Percentiles rank a stretch among this genome's conserved stretches.
These are phyloP conservation scores for Solanum chacoense DNA, from an alignment of 305 asterid species.

Conservation along the genomic window DNA sequence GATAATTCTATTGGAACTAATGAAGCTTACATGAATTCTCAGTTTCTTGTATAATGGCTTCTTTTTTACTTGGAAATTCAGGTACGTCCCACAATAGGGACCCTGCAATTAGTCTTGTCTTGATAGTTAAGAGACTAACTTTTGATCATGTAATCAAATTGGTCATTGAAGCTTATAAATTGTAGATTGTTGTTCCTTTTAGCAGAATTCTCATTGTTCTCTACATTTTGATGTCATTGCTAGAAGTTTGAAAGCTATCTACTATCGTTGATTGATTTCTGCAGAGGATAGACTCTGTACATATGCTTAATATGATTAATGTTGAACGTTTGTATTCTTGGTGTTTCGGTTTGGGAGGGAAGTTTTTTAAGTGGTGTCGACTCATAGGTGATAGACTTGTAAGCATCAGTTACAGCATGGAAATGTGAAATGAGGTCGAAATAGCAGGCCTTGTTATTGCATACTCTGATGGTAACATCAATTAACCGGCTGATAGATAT, in stretches of 20 bases:
- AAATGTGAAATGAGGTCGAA: background rate
- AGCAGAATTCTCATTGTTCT: background rate
- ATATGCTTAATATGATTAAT: background rate
- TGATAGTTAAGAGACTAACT: background rate
- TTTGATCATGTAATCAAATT: constrained; percentile 1
- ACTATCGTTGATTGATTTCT: background rate
- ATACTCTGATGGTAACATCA: background rate
- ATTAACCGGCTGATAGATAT: background rate
- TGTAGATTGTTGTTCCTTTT: background rate
- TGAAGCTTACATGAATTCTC: background rate
- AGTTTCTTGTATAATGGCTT: background rate
- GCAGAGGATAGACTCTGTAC: background rate
- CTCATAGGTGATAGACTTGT: background rate
- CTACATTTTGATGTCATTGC: background rate
- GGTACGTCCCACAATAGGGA: background rate
- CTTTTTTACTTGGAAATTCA: background rate
- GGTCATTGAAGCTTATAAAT: background rate
- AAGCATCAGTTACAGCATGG: background rate
- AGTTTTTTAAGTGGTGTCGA: background rate
- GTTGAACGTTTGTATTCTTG: background rate
- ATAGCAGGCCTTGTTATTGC: background rate
- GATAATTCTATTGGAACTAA: background rate
- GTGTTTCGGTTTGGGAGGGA: background rate
- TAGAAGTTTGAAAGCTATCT: background rate
- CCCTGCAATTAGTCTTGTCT: background rate